A percentile compares a stretch with the other conserved stretches of the same genome.
phyloP scores from a whole-genome alignment of 73 alveolate species.

The Tetrahymena malaccensis region DNA sequence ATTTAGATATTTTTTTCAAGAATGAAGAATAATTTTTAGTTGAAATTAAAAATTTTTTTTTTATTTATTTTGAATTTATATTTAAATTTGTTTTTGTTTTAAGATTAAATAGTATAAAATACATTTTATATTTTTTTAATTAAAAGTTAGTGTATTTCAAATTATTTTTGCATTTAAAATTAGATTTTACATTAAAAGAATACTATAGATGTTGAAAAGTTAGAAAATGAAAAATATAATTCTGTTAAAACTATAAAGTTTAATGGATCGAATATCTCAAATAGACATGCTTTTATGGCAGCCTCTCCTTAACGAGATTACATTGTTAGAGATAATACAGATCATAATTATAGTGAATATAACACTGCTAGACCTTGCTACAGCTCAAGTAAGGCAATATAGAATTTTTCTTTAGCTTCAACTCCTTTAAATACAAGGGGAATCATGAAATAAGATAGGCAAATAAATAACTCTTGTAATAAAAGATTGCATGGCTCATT shows the following conservation, averaged over 20 bases:
- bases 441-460: background rate
- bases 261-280: background rate
- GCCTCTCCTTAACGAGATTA: background rate
- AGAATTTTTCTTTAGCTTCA: background rate
- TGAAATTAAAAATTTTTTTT: no score
- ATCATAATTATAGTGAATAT: background rate
- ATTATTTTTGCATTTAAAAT: background rate
- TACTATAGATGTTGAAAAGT: background rate
- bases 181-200: background rate
- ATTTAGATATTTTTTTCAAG: no score
- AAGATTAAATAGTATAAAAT: no score
- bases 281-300: background rate
- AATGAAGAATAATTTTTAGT: no score
- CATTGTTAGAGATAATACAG: background rate
- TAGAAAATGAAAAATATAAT: background rate
- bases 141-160: no score
- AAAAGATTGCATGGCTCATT: background rate
- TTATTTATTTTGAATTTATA: no score
- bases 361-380: background rate
- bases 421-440: background rate
- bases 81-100: no score
- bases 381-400: background rate
- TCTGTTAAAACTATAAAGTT: background rate
- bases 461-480: background rate
- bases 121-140: no score